Percentiles rank a stretch among this genome's conserved stretches.
These are phyloP conservation scores for Lophiotrema nucula DNA, from an alignment of 495 filamentous ascomycete genomes.

Conservation along the genomic window DNA sequence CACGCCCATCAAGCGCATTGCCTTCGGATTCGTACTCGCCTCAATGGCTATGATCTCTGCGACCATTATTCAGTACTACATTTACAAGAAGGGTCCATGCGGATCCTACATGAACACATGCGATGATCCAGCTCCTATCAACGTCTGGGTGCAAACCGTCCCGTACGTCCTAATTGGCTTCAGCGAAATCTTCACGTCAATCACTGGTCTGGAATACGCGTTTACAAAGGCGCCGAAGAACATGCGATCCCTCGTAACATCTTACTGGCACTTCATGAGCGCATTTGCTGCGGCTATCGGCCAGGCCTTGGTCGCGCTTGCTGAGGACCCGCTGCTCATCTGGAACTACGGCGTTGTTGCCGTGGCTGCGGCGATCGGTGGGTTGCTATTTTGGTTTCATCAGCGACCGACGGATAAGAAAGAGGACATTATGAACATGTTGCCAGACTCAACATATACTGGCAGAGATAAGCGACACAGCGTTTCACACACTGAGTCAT, in stretches of 20 bases:
- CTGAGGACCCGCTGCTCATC: slow-evolving; percentile 66
- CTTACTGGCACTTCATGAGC: slow-evolving; percentile 66
- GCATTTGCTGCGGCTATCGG: slow-evolving; percentile 69
- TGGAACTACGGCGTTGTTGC: slow-evolving; percentile 38
- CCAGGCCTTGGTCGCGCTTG: slow-evolving; percentile 63
- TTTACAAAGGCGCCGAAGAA: slow-evolving; percentile 77
- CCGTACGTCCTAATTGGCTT: slow-evolving; percentile 67
- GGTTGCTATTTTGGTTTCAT: slow-evolving; percentile 33
- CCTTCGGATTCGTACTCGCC: slow-evolving; percentile 53
- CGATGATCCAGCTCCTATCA: slow-evolving; percentile 44
- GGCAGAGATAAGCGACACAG: slow-evolving; percentile 25
- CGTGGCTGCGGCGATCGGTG: slow-evolving; percentile 27
- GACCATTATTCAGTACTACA: slow-evolving; percentile 32
- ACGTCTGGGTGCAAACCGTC: slow-evolving; percentile 54
- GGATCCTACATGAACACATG: slow-evolving; percentile 32
- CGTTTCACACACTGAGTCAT: not conserved
- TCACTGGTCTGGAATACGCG: slow-evolving; percentile 61
- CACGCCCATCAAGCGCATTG: slow-evolving; percentile 72
- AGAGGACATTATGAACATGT: slow-evolving; percentile 38
- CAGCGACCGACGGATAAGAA: slow-evolving; percentile 30
- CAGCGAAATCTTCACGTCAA: slow-evolving; percentile 71
- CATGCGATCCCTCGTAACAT: slow-evolving; percentile 72
- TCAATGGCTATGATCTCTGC: slow-evolving; percentile 35
- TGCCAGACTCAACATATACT: slow-evolving; percentile 30
- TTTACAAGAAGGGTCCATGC: slow-evolving; percentile 32